Evolutionary conservation across 768 basidiomycete genomes (phyloP), one percentile per base, ranked within the genome.

Genomic region (Xanthoconium purpureum): DNA sequence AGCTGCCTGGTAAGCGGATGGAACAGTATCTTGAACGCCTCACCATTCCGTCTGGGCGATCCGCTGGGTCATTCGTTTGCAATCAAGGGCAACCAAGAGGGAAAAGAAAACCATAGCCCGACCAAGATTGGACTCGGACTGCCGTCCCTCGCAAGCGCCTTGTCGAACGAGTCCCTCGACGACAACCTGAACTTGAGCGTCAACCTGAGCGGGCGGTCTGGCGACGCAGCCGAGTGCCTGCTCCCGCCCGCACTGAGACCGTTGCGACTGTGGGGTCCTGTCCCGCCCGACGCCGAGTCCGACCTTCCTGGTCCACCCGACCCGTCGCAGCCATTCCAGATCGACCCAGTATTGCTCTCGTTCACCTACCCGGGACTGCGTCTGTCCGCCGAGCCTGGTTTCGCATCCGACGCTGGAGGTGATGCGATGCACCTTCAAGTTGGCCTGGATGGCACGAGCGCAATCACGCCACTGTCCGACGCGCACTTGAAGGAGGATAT

Each of bases 261-360:
- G 3, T 32, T 72, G 12, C 63, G 60, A 9, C 38, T 73, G 2
- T 47, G n/a, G 5, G 63, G 60, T 0, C 58, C 66, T 20, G n/a
- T 59, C 28, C 0, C 47, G 24, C 33, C 52, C 24, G 40, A 49
- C 35, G 6, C 38, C 39, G 44, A 17, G 39, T 3, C 46, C 8
- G 42, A 55, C 13, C 11, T 11, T 3, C 32, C 47, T 24, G 47
- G 9, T 6, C 17, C 45, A n/a, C 11, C 32, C 33, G 6, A 14
- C 0, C 12, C 24, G n/a, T 12, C 54, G 3, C n/a, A 51, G 14
- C 45, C 51, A 11, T 44, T 66, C 30, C 66, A 66, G 45, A 72
- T 71, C 39, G 72, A 71, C 18, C 72, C 70, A 30, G 32, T 46
- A 13, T 15, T 73, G 33, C 61, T 73, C 42, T 54, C 60, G 20